Evolutionary conservation across 352 stramenopile genomes (phyloP), one percentile per base, ranked within the genome.

Genomic region (Phytophthora cactorum): DNA sequence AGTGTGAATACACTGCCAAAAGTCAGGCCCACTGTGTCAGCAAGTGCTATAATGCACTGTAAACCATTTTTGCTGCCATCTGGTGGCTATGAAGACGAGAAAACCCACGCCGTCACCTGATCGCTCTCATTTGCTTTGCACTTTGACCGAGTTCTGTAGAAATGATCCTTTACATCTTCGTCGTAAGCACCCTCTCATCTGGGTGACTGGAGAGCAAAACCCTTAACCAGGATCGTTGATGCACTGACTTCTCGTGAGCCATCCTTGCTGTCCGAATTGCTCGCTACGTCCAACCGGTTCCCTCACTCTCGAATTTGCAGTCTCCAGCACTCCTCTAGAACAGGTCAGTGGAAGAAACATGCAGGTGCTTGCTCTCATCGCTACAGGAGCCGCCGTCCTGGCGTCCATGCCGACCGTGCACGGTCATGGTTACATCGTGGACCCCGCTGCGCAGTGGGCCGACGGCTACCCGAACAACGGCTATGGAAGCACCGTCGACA

Each of bases 401-500:
- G 50, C 52, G 1, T 81, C 54, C 12, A 43, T 66, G 39, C 60
- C 56, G 0, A 14, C 57, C 1, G 72, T 68, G 7, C 52, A 68
- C 3, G 69, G 72, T 15, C 72, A 79, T 54, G 66, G 45, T 43
- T 79, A 89, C 68, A 80, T 89, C 46, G 65, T 81, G 17, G 66
- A 89, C 25, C 80, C 82, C 1, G 76, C 62, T 5, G 59, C 73
- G 28, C 51, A 68, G 39, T 86, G 73, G 75, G 59, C 64, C 14
- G 49, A 78, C 8, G 78, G 75, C 14, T 84, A 84, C 50, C 56
- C 78, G 32, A 68, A 59, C 49, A 86, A 86, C 56, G 78, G 78
- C 31, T 86, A 84, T 66, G 75, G 75, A 49, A 79, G 76, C 56
- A 82, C 74, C 14, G 68, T 87, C 43, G 67, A 82, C 63, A 72